Conservation (phyloP, 352 stramenopile genomes). For the Saprolegnia diclina region DNA sequence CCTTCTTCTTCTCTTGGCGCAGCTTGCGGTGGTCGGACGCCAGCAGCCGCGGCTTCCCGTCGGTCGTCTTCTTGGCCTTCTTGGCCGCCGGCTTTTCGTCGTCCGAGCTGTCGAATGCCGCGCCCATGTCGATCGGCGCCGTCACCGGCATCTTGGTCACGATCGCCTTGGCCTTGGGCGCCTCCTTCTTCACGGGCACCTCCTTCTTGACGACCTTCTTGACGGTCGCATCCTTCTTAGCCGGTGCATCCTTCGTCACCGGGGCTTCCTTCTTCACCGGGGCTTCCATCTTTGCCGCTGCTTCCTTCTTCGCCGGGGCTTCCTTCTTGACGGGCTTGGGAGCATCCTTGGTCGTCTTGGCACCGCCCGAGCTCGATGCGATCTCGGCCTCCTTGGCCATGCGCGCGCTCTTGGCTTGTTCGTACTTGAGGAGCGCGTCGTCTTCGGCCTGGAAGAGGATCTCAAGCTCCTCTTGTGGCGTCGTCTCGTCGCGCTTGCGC, state of each 20-base stretch:
- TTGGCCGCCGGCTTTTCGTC: slow-evolving; percentile 53
- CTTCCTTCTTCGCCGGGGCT: not conserved
- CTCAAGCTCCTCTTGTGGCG: not conserved
- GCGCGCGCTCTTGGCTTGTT: slow-evolving; percentile 8
- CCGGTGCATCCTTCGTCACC: not conserved
- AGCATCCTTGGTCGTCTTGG: not conserved
- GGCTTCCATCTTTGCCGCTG: not conserved
- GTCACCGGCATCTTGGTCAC: not conserved
- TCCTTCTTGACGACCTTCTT: slow-evolving; percentile 28
- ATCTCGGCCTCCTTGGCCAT: slow-evolving; percentile 1
- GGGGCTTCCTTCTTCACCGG: not conserved
- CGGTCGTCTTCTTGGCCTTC: slow-evolving; percentile 41
- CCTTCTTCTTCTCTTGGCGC: slow-evolving; percentile 50
- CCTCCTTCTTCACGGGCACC: slow-evolving; percentile 18
- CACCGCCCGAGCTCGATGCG: not conserved
- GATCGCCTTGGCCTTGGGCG: slow-evolving; percentile 21
- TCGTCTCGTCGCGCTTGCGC: slow-evolving; percentile 12
- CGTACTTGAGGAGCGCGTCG: slow-evolving; percentile 5
- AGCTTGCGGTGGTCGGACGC: slow-evolving; percentile 37
- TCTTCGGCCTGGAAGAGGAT: slow-evolving; percentile 13
- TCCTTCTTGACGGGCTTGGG: not conserved
- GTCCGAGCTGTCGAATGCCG: slow-evolving; percentile 51
- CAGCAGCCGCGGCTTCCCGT: not conserved
- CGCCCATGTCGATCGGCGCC: slow-evolving; percentile 70
- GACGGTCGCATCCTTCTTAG: slow-evolving; percentile 24